Percentiles rank a stretch among this genome's conserved stretches.
These are phyloP conservation scores for Pichia sp. DNA, from an alignment of 1,139 yeast genomes.

Conservation along the genomic window DNA sequence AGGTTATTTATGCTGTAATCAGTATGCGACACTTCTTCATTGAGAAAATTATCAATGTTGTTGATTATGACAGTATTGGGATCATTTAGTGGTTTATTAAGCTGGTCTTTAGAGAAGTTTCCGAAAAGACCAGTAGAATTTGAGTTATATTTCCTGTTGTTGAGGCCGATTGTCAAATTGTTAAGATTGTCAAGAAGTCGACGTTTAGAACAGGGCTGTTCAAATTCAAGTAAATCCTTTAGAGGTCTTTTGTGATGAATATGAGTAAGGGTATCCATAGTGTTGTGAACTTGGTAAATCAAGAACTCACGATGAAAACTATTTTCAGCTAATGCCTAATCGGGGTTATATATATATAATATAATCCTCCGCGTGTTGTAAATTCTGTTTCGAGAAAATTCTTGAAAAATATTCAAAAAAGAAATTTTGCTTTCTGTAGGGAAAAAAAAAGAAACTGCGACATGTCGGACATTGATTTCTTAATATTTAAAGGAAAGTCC, in stretches of 20 bases:
- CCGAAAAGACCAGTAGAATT: conserved; percentile 4
- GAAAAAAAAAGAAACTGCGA: too few species aligned
- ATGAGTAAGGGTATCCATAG: too few species aligned
- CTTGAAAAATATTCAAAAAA: too few species aligned
- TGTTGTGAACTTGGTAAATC: too few species aligned
- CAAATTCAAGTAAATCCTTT: background rate
- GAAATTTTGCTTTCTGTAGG: too few species aligned
- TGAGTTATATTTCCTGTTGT: background rate
- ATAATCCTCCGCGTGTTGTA: too few species aligned
- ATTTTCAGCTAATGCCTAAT: too few species aligned
- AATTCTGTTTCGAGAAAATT: too few species aligned
- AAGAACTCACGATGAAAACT: too few species aligned
- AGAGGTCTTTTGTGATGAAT: conserved; percentile 3
- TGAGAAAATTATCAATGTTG: conserved; percentile 17
- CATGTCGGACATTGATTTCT: too few species aligned
- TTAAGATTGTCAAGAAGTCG: conserved; percentile 5
- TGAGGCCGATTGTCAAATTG: conserved; percentile 3
- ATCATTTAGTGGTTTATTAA: conserved; percentile 7
- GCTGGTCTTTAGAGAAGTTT: conserved; percentile 6
- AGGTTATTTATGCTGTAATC: background rate
- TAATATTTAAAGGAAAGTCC: background rate
- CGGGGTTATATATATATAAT: too few species aligned
- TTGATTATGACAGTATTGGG: conserved; percentile 13
- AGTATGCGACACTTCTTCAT: conserved; percentile 9
- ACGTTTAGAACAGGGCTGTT: conserved; percentile 2